Conservation (phyloP, 352 stramenopile species). For the Thraustochytrium sp. region DNA sequence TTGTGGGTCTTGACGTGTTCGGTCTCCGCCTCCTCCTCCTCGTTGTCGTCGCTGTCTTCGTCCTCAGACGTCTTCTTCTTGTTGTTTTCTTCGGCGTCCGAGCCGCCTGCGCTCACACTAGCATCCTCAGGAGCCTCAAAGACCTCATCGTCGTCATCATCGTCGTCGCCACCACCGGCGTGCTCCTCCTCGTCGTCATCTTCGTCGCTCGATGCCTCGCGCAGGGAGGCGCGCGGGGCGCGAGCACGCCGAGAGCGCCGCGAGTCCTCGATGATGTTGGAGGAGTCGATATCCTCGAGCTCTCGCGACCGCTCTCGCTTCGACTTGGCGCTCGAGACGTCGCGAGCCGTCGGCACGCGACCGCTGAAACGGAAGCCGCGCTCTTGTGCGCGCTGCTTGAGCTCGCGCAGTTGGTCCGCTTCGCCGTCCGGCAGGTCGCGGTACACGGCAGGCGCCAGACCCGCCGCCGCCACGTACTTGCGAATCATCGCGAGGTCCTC, state of each 20-base stretch:
- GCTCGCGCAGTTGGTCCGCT: background rate
- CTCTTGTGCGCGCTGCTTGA: background rate
- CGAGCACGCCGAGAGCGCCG: background rate
- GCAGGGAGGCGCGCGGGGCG: background rate
- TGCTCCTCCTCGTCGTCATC: background rate
- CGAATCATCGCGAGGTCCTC: background rate
- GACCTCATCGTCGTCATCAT: background rate
- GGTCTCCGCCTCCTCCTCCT: no score
- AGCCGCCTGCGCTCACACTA: no score
- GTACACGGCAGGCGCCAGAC: conserved; percentile 9
- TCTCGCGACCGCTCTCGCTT: background rate
- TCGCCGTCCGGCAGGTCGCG: background rate
- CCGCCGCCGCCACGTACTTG: conserved; percentile 16
- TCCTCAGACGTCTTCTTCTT: no score
- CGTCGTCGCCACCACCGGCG: background rate
- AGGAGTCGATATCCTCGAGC: conserved; percentile 27
- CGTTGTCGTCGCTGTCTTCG: no score
- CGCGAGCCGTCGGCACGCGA: background rate
- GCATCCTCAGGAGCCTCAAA: no score
- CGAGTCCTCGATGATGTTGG: conserved; percentile 5
- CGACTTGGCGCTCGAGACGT: background rate
- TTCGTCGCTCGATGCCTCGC: background rate
- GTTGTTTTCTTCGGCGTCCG: no score
- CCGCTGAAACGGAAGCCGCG: background rate
- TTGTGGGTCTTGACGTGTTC: no score